Base-by-base conservation (phyloP, 2,329 filamentous ascomycete genomes). In the Fonsecaea monophora region DNA sequence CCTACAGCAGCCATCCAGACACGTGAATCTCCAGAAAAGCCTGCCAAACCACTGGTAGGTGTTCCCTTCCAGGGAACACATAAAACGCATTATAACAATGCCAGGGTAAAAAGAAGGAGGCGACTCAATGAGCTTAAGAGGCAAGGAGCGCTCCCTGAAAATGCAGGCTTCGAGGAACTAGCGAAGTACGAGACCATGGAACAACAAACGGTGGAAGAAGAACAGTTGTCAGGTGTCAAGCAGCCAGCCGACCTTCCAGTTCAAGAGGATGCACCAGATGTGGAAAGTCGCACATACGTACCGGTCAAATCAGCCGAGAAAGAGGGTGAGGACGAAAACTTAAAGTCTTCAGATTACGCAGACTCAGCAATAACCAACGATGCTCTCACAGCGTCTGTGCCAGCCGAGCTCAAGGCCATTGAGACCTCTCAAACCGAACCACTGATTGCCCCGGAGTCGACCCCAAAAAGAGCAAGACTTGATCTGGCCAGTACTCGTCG, bases 401-500 rank as follows among this genome's bases (percentile, higher is more conserved):
- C 54, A 15, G 58, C 32, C 42, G 54, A 34, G 37, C 4, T 56
- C 55, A 61, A 59, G 32, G 21, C 37, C 21, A 56, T 42, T 5
- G 38, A 50, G 54, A 45, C 57, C 12, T 38, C 45, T 3, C 55
- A 62, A 15, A n/a, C 34, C 35, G 61, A 64, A 9, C 10, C 45
- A 12, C 25, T 38, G 12, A 12, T 59, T 9, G 58, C 38, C 7
- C 18, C 25, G 34, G 66, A 66, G 15, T 54, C 57, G 15, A 15
- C 68, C 10, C 66, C 73, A 12, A 77, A 74, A 42, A 78, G 80
- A 64, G 79, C 81, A 54, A 78, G 78, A 18, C 76, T 89, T 38
- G 84, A 89, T 73, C 64, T 92, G 35, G 85, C 83, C 15, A 88
- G 89, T 60, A 87, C 88, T 2, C 84, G 87, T 61, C 85, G 91